Percentiles rank a stretch among this genome's conserved stretches.
phyloP scores from a whole-genome alignment of 2,329 filamentous ascomycete species.

The Aspergillus tamarii region DNA sequence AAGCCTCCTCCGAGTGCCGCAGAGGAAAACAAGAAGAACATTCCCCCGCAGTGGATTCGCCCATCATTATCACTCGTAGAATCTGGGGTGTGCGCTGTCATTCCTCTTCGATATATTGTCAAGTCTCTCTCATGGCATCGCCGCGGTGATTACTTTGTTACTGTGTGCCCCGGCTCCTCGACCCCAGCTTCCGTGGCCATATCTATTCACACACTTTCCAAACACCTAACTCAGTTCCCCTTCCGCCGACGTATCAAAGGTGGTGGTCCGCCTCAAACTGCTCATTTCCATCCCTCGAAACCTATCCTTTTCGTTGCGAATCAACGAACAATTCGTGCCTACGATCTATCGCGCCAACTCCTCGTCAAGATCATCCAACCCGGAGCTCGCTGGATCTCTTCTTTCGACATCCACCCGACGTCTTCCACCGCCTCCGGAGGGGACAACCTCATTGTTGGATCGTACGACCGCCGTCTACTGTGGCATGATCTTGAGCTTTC shows the following conservation, averaged over 20 bases:
- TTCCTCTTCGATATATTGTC: slow-evolving; percentile 76
- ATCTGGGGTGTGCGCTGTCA: slow-evolving; percentile 74
- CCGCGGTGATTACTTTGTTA: slow-evolving; percentile 90
- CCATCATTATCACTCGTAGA: slow-evolving; percentile 74
- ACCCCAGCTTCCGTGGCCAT: slow-evolving; percentile 65
- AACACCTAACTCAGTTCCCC: slow-evolving; percentile 91
- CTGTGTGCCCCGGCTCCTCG: slow-evolving; percentile 72
- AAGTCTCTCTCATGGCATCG: slow-evolving; percentile 95
- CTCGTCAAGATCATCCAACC: slow-evolving; percentile 92
- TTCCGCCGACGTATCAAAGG: slow-evolving; percentile 74
- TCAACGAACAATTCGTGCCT: slow-evolving; percentile 87
- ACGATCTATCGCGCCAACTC: slow-evolving; percentile 89
- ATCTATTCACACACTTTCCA: slow-evolving; percentile 91
- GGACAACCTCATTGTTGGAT: slow-evolving; percentile 91
- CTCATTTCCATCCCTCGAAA: slow-evolving; percentile 90
- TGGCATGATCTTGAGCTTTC: slow-evolving; percentile 98
- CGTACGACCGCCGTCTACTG: slow-evolving; percentile 88
- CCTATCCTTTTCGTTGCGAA: slow-evolving; percentile 96
- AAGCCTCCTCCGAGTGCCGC: slow-evolving; percentile 54
- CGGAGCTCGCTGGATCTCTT: slow-evolving; percentile 91
- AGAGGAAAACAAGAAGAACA: slow-evolving; percentile 66
- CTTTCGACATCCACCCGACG: slow-evolving; percentile 85
- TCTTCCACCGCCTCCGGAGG: slow-evolving; percentile 90
- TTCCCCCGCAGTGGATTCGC: slow-evolving; percentile 80
- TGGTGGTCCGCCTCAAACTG: slow-evolving; percentile 78